Base-by-base conservation (phyloP, 257 asterid genomes). In the Lycium ferocissimum region DNA sequence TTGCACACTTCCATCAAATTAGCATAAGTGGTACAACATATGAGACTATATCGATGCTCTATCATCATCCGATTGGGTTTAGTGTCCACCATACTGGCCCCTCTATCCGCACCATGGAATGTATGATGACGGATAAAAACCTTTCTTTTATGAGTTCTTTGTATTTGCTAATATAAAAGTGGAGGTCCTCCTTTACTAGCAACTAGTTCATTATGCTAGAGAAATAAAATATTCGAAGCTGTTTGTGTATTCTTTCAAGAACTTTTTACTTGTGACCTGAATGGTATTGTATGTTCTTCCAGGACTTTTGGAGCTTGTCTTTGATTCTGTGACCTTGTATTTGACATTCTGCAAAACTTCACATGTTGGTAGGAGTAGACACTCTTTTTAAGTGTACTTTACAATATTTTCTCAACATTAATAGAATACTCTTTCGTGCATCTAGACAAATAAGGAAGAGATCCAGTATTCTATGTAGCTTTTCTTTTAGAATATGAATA, bases 401-500 rank as follows among this genome's bases (percentile, higher is more conserved):
- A 9, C 37, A 71, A 18, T 56, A 67, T 69, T 69, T 69, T 69
- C 26, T 37, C 76, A 37, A 69, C 12, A 69, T 38, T 38, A 1
- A 37, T 37, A 15, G 20, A 66, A 6, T 7, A 69, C 76, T 37
- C 76, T 13, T 9, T 43, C 18, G 18, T 72, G 80, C 80, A 72
- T 43, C 56, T 43, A 45, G 10, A 72, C 80, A 72, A n/a, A 45
- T 43, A 45, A 5, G 80, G 58, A 72, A 72, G 57, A 72, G 57
- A 57, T 69, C 26, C 1, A 13, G 61, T 56, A 54, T 6, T 54
- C 59, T 54, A 1, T 6, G 22, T 58, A 58, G 63, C 17, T 58
- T 58, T 58, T 58, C 65, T 17, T 17, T 58, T 58, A 58, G 18
- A 61, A 15, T 56, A 83, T 80, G 72, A 70, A 33, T 86, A 85